Evolutionary conservation across 1,284 basidiomycete genomes (phyloP), one percentile per base, ranked within the genome.

Genomic region (Puccinia horiana): DNA sequence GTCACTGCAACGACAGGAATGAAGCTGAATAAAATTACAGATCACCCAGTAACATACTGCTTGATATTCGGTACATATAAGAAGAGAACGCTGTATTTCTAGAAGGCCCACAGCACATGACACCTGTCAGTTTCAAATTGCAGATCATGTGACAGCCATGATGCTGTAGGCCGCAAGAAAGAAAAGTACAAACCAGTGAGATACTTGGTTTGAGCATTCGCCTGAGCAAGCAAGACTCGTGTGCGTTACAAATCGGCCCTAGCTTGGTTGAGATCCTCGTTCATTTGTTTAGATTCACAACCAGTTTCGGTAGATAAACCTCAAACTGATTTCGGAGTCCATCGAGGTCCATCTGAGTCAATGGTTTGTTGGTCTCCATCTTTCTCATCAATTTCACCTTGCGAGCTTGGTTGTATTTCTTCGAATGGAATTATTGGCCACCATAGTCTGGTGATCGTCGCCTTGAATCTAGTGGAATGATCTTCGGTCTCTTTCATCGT

Each of bases 271-370:
- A 92, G 87, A 72, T 96, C 92, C 70, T 94, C 92, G 72, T 92
- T 90, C 83, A 93, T 87, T 81, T 90, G 91, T 77, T 89, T 89
- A 20, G 91, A 89, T 84, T 96, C 88, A 58, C 91, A 87, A 1
- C 91, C 91, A 88, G 94, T 93, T 87, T 98, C 95, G 16, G 88
- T 89, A 86, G 91, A 87, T 92, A 93, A 6, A 90, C 90, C 80
- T 94, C 93, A 84, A 94, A 94, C 85, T 92, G 91, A 65, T 87
- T 88, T 86, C 93, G 92, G 0, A 93, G 89, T 83, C 94, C 92
- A 14, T 90, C 90, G 63, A 96, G 88, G 85, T 87, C 83, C 0
- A n/a, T n/a, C n/a, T n/a, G n/a, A n/a, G n/a, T n/a, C n/a, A n/a
- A n/a, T n/a, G n/a, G n/a, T n/a, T 44, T 29, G 23, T n/a, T 20